Base-by-base conservation (phyloP, 177 flowering plant genomes). In the Tripterygium wilfordii region DNA sequence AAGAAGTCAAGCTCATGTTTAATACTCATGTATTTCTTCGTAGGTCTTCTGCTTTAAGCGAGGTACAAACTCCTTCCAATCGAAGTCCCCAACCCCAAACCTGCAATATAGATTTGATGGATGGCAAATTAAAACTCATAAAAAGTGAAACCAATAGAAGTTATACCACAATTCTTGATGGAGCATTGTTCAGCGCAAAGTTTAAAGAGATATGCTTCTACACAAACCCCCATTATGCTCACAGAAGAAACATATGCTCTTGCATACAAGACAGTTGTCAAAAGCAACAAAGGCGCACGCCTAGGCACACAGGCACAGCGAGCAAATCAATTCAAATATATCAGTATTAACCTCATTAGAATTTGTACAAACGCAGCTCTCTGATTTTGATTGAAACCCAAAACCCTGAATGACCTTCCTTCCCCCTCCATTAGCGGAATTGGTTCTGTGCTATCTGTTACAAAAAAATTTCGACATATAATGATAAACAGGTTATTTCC, bases 391-490 rank as follows among this genome's bases (percentile, higher is more conserved):
- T 80, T 94, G 65, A 94, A 89, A 44, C 99, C 99, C 35, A 89
- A 72, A 32, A 94, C 90, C 50, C 79, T 72, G 38, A 94, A 72
- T 8, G 96, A 77, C 64, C 67, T 87, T 33, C 99, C 99, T 72
- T 89, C 92, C 49, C 99, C 99, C 68, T 84, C 99, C 95, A 89
- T 87, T 53, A 94, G 47, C 55, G 97, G 97, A 61, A 61, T 69
- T 27, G 82, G 73, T 48, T 82, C 96, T 40, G 59, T 28, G 40
- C 57, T 61, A 52, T 79, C 94, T 48, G 63, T 90, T 78, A 66
- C 52, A 57, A 35, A 65, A 38, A 33, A 64, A 36, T 48, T 58
- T 17, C n/a, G n/a, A n/a, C n/a, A n/a, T n/a, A n/a, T n/a, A n/a
- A n/a, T n/a, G n/a, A n/a, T n/a, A n/a, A n/a, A n/a, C n/a, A n/a